Base-by-base conservation (phyloP, 805 yeast species). In the Cyberlindnera veronae region DNA sequence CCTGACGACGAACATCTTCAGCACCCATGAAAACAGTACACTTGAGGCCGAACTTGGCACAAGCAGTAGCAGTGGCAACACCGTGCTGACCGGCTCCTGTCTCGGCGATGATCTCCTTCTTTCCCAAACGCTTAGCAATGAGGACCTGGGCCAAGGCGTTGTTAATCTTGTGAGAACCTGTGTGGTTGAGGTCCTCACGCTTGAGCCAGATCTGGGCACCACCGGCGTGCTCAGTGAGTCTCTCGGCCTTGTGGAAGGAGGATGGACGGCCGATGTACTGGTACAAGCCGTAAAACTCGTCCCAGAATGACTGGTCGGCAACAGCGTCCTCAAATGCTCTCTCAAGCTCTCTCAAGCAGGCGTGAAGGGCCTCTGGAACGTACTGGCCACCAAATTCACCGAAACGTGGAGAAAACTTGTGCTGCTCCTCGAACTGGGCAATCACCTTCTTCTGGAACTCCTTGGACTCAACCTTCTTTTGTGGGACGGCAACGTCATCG, bases 1-100 rank as follows among this genome's bases (percentile, higher is more conserved):
- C 97, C 74, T 93, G 99, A 67, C 99, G 86, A 64, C 96, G 84
- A 32, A 87, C 96, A 69, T 93, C 99, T 68, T 93, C 99, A 32
- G 98, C 98, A 48, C 99, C 99, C 99, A 93, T 93, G 60, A 78
- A 91, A 26, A 93, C 95, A 13, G 87, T 87, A 71, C 99, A 93
- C 61, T 84, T 77, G 66, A 93, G 64, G 38, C 99, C 99, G 54
- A 93, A 85, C 58, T 84, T 84, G 49, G 95, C 95, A 72, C 90
- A 82, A 0, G 95, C 95, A 45, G 95, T 85, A 22, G 95, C 95
- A 37, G 93, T 85, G 29, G 95, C 95, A 28, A 85, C 95, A 69
- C 95, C 95, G 59, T 85, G 95, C 66, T 85, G 95, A 52, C 95
- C 95, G 37, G 95, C 95, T 66, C 95, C 95, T 28, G 95, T 85